phyloP scores from a whole-genome alignment of 441 rosid genomes.

The Euphorbia celastroides region DNA sequence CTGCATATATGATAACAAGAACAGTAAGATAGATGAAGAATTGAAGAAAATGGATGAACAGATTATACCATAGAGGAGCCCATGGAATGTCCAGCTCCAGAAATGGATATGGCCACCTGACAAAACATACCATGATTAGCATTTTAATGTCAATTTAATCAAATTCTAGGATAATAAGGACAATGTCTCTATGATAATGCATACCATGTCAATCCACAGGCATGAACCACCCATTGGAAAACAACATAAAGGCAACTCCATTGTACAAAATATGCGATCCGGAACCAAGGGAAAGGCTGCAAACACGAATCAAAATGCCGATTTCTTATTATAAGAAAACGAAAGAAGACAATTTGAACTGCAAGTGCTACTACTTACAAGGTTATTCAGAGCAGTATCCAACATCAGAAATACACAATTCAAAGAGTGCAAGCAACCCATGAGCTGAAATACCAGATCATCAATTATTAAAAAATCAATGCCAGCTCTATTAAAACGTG shows the following conservation, averaged over 20 bases:
- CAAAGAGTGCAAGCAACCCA: slow-evolving; percentile 72
- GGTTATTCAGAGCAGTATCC: slow-evolving; percentile 60
- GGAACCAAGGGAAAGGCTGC: slow-evolving; percentile 84
- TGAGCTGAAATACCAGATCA: slow-evolving; percentile 40
- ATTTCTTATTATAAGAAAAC: too few species aligned
- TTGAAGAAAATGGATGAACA: neutral
- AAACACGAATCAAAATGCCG: slow-evolving; percentile 2
- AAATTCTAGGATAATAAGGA: too few species aligned
- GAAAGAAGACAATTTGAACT: neutral
- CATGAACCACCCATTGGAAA: slow-evolving; percentile 86
- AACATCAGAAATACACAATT: slow-evolving; percentile 55
- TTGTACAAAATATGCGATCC: slow-evolving; percentile 66
- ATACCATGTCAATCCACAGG: slow-evolving; percentile 74
- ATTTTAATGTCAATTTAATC: slow-evolving; percentile 12
- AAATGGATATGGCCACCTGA: slow-evolving; percentile 95
- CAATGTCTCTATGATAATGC: neutral
- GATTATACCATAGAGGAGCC: slow-evolving; percentile 72
- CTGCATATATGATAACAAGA: neutral
- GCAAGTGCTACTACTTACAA: slow-evolving; percentile 40
- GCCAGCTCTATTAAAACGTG: neutral
- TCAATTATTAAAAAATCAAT: neutral
- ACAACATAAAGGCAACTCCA: slow-evolving; percentile 77
- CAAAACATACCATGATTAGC: neutral
- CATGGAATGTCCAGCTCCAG: slow-evolving; percentile 52
- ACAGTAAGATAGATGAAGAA: neutral